Conservation (phyloP, 305 asterid species). For the Petunia hybrid region DNA sequence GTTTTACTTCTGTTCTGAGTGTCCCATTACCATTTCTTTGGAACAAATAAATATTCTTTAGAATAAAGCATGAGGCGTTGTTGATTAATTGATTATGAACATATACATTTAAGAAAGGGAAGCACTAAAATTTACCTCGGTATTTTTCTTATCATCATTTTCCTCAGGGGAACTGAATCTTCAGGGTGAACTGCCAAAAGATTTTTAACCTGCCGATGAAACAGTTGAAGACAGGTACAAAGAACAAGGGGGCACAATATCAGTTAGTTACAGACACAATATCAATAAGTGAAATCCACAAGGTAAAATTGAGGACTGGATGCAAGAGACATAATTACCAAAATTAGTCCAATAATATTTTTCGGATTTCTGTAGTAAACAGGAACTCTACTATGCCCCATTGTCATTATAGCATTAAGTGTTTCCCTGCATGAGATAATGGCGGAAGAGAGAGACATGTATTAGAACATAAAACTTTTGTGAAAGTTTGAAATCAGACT, state of each 20-base stretch:
- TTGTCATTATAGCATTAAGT: slow-evolving; percentile 89
- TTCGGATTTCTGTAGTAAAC: slow-evolving; percentile 73
- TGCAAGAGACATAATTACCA: slow-evolving; percentile 57
- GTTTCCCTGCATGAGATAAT: slow-evolving; percentile 69
- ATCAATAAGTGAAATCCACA: slow-evolving; percentile 21
- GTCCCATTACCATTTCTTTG: neutral
- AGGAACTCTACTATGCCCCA: slow-evolving; percentile 98
- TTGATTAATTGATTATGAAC: slow-evolving; percentile 22
- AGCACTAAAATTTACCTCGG: slow-evolving; percentile 68
- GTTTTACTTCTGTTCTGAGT: neutral
- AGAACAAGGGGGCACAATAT: slow-evolving; percentile 7
- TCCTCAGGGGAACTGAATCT: slow-evolving; percentile 85
- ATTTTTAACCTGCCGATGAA: slow-evolving; percentile 78
- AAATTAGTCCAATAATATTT: slow-evolving; percentile 88
- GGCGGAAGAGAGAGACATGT: slow-evolving; percentile 11
- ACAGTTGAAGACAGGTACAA: slow-evolving; percentile 5
- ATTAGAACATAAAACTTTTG: slow-evolving; percentile 19
- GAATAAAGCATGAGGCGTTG: neutral
- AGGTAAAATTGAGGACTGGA: slow-evolving; percentile 27
- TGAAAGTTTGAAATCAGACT: slow-evolving; percentile 26
- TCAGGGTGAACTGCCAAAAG: slow-evolving; percentile 90
- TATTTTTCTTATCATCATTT: slow-evolving; percentile 89
- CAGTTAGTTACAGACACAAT: slow-evolving; percentile 15
- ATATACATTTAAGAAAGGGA: slow-evolving; percentile 18
- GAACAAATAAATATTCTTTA: neutral